Percentiles rank a stretch among this genome's conserved stretches.
These are phyloP conservation scores for Cruciata laevipes DNA, from an alignment of 257 asterid species.

Conservation along the genomic window DNA sequence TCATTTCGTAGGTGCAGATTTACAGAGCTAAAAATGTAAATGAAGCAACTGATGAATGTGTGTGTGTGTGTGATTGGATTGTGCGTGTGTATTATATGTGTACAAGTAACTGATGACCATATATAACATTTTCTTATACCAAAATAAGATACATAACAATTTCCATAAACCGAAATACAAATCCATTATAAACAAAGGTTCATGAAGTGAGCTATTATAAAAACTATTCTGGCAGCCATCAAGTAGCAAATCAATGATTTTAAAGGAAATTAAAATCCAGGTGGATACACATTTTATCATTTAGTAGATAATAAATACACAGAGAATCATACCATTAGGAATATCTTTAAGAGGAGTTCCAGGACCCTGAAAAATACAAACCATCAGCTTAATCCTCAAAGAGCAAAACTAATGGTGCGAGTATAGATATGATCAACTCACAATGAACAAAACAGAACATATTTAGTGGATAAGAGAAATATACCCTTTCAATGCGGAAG, in stretches of 20 bases:
- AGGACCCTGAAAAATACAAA: constrained; percentile 57
- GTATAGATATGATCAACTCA: neutral
- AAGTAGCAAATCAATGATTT: neutral
- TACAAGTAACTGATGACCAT: too few relatives aligned
- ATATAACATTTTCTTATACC: too few relatives aligned
- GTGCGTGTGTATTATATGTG: too few relatives aligned
- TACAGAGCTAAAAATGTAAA: neutral
- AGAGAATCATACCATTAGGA: constrained; percentile 63
- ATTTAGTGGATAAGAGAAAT: neutral
- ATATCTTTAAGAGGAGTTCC: constrained; percentile 94
- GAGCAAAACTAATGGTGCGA: neutral
- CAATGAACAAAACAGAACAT: neutral
- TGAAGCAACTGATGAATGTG: neutral
- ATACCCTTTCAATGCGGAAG: constrained; percentile 71
- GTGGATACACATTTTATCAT: neutral
- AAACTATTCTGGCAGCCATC: too few relatives aligned
- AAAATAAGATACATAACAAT: too few relatives aligned
- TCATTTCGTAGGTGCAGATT: neutral
- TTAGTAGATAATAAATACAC: neutral
- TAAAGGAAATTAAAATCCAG: neutral
- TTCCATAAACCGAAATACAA: neutral
- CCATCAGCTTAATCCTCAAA: constrained; percentile 4
- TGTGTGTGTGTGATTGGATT: too few relatives aligned
- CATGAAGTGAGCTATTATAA: neutral
- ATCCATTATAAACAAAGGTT: neutral